Conservation (phyloP, 1,284 basidiomycete genomes). For the Apiotrichum gracile region DNA sequence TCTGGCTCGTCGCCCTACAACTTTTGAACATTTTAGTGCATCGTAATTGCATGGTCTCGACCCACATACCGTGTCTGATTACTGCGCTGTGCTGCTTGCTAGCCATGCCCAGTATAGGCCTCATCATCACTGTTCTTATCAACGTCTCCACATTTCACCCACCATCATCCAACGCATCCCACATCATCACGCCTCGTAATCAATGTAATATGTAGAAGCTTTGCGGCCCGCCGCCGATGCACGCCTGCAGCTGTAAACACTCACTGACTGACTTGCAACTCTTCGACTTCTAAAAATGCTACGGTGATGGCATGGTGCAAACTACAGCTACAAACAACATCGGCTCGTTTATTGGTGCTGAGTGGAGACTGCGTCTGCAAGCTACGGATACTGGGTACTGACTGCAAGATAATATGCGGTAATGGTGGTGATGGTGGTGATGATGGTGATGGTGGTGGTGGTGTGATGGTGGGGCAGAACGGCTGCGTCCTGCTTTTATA, state of each 20-base stretch:
- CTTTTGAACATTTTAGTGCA: slow-evolving; percentile 1
- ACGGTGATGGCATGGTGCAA: neutral
- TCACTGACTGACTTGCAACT: neutral
- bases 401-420: neutral
- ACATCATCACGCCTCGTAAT: neutral
- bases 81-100: neutral
- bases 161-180: neutral
- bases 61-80: neutral
- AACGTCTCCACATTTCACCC: too few species aligned
- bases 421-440: neutral
- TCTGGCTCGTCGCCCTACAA: neutral
- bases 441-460: neutral
- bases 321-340: slow-evolving; percentile 3
- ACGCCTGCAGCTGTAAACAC: too few species aligned
- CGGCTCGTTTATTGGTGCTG: neutral
- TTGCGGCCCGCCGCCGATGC: too few species aligned
- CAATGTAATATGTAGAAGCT: too few species aligned
- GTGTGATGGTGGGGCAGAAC: too few species aligned
- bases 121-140: neutral
- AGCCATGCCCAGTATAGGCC: neutral
- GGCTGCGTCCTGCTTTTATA: too few species aligned
- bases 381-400: too few species aligned
- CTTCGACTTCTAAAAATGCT: neutral
- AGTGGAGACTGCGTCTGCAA: neutral
- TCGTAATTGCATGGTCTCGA: neutral